These are phyloP conservation scores for Vaccinium darrowii DNA, from an alignment of 148 eudicot genomes.

Conservation along the genomic window DNA sequence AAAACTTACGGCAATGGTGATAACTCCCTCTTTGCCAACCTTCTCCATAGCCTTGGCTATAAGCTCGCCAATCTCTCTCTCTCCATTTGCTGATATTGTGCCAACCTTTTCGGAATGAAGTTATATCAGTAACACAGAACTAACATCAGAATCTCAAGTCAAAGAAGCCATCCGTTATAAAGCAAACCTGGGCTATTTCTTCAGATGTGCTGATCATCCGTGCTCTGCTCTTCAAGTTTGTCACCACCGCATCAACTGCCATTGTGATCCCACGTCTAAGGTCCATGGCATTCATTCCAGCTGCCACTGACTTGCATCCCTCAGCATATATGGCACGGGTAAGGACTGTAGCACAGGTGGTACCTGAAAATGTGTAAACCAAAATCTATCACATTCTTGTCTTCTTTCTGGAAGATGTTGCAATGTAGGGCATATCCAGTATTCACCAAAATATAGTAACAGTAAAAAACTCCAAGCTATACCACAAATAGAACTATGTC, in stretches of 20 bases:
- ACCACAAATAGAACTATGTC: neutral
- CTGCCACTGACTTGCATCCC: constrained; percentile 80
- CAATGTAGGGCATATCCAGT: neutral
- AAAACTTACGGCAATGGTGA: constrained; percentile 36
- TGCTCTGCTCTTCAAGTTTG: constrained; percentile 43
- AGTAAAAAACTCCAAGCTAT: neutral
- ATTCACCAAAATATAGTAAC: neutral
- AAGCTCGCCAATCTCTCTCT: constrained; percentile 58
- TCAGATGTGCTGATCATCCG: constrained; percentile 46
- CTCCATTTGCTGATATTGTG: constrained; percentile 49
- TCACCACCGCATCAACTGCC: constrained; percentile 51
- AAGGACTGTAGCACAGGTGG: constrained; percentile 70
- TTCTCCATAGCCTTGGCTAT: constrained; percentile 61
- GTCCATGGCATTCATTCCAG: constrained; percentile 84
- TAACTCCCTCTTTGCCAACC: constrained; percentile 60
- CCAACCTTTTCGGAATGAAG: constrained; percentile 34
- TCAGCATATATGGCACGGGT: constrained; percentile 63
- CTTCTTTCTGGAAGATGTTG: neutral
- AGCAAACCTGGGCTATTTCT: constrained; percentile 41
- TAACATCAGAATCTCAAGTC: neutral
- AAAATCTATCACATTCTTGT: neutral
- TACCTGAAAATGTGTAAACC: constrained; percentile 40
- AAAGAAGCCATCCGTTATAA: neutral
- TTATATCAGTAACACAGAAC: neutral
- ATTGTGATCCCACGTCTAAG: constrained; percentile 54